Base-by-base conservation (phyloP, 1,284 basidiomycete genomes). In the Bondarzewia mesenterica region DNA sequence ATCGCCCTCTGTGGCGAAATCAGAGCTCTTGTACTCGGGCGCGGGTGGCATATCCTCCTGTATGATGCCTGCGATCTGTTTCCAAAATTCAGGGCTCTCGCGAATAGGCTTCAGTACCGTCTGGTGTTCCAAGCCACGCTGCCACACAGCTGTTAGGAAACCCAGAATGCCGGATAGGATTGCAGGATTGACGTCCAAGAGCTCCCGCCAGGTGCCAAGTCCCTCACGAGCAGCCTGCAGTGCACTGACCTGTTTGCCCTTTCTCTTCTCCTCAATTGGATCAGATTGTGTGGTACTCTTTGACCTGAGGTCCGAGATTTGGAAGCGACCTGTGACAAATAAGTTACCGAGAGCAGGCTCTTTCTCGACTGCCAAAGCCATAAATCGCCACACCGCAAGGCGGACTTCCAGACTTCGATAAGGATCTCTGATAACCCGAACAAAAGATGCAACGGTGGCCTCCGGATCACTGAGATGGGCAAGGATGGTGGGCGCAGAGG, bases 331-430 rank as follows among this genome's bases (percentile, higher is more conserved):
- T 0, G 80, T 81, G 46, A 92, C 80, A 50, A 95, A 85, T 15
- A 96, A 72, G 40, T 80, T 78, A 0, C 90, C 90, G 5, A 96
- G 73, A 0, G 93, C 91, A 1, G 93, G 92, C 59, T 95, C 92
- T 49, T 83, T 86, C 53, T 90, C 83, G 18, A 93, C 81, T 3
- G 91, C 84, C 12, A 89, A 74, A 0, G 86, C 74, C 22, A 95
- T 80, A 57, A 96, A 86, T 50, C 76, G 78, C 92, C 93, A 96
- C 1, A 89, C 78, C 0, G 84, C 77, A 39, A 80, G 80, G 5
- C 88, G 80, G 25, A 91, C 71, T 3, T 72, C 60, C 8, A 80
- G 69, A 39, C 88, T 84, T 37, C 85, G 80, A 55, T 83, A 88
- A 0, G 84, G 82, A 58, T 86, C 78, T 46, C 80, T 76, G 5